A percentile compares a stretch with the other conserved stretches of the same genome.
phyloP scores from a whole-genome alignment of 768 basidiomycete species.

The Coprinopsis strossmayeri region DNA sequence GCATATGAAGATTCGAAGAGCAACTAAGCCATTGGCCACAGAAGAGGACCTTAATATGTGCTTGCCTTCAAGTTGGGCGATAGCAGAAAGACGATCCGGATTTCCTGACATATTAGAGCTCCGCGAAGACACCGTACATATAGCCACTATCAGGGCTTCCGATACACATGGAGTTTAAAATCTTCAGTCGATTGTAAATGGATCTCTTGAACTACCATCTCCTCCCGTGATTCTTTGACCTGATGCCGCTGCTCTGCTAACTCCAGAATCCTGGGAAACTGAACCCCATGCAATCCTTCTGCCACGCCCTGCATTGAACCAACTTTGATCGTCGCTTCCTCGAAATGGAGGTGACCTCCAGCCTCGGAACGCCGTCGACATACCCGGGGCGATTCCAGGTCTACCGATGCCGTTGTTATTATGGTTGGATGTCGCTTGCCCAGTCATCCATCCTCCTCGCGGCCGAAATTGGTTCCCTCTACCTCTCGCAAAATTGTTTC shows the following conservation, averaged over 20 bases:
- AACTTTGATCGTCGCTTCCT: background rate
- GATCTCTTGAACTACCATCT: slow-evolving; percentile 17
- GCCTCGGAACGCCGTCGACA: slow-evolving; percentile 1
- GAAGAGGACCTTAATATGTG: too few species aligned
- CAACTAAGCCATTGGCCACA: too few species aligned
- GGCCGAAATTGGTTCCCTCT: slow-evolving; percentile 15
- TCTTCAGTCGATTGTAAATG: slow-evolving; percentile 16
- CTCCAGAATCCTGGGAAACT: background rate
- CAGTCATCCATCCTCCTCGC: slow-evolving; percentile 13
- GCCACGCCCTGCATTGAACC: slow-evolving; percentile 1
- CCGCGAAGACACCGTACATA: too few species aligned
- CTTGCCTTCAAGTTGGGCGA: too few species aligned
- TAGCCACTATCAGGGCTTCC: background rate
- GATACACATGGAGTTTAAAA: background rate
- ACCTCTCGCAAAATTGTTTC: background rate
- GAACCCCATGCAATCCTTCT: background rate
- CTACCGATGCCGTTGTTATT: background rate
- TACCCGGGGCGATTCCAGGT: background rate
- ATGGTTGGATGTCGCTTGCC: background rate
- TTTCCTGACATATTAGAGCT: too few species aligned
- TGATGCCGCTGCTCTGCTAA: background rate
- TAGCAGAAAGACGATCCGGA: too few species aligned
- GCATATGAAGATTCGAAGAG: slow-evolving; percentile 17
- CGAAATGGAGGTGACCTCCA: background rate
- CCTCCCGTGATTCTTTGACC: slow-evolving; percentile 13